phyloP scores from a whole-genome alignment of 2,329 filamentous ascomycete species.

The Daldinia sp. region DNA sequence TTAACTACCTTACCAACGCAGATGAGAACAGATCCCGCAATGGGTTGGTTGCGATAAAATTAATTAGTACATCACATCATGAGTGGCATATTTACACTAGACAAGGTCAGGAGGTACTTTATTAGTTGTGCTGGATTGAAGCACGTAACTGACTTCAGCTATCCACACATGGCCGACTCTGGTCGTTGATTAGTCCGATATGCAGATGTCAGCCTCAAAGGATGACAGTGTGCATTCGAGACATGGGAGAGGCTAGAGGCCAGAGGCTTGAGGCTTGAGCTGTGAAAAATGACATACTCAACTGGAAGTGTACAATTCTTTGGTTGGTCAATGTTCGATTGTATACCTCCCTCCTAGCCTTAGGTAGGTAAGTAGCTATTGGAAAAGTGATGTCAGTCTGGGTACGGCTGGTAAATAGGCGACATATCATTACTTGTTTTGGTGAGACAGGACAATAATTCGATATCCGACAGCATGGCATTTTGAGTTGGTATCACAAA shows the following conservation, averaged over 20 bases:
- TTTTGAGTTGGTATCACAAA: background rate
- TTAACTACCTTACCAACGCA: too few relatives aligned
- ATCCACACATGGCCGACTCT: too few relatives aligned
- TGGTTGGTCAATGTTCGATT: background rate
- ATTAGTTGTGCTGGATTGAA: background rate
- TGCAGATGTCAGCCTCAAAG: background rate
- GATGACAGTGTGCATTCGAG: background rate
- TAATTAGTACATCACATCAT: too few relatives aligned
- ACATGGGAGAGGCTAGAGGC: background rate
- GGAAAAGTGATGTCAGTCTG: constrained; percentile 6
- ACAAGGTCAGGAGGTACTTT: too few relatives aligned
- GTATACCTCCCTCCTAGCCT: too few relatives aligned
- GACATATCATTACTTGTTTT: constrained; percentile 18
- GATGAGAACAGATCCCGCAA: background rate
- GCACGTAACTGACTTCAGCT: too few relatives aligned
- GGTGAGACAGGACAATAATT: constrained; percentile 31
- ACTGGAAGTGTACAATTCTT: background rate
- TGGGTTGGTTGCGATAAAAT: background rate
- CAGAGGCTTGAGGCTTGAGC: background rate
- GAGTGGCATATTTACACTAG: too few relatives aligned
- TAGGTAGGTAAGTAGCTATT: too few relatives aligned
- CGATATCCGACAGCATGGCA: background rate
- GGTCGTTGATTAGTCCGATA: background rate
- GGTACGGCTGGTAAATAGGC: background rate
- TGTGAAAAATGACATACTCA: background rate